Conservation (phyloP, 495 filamentous ascomycete genomes). For the Tuber borchii region DNA sequence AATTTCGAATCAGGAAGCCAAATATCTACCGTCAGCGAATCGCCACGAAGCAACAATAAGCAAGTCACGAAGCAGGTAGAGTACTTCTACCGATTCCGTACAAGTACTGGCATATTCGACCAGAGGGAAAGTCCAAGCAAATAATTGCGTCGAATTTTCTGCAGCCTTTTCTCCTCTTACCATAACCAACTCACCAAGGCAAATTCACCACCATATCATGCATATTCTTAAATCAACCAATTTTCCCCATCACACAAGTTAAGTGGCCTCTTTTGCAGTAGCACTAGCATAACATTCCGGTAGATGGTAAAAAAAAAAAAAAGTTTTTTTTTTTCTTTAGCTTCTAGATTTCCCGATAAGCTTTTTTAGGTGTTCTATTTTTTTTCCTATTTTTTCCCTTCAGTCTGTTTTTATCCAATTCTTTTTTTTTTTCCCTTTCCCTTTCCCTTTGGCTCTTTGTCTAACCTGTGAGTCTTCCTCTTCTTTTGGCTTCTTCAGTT, state of each 20-base stretch:
- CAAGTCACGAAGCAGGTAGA: constrained; percentile 26
- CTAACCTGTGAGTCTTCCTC: background rate
- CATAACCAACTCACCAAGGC: background rate
- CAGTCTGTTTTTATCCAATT: background rate
- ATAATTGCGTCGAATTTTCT: background rate
- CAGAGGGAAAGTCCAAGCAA: background rate
- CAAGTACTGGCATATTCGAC: background rate
- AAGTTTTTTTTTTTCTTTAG: background rate
- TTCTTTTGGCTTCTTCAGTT: constrained; percentile 35
- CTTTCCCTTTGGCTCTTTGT: background rate
- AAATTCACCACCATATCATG: background rate
- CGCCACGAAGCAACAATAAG: constrained; percentile 30
- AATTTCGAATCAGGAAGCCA: constrained; percentile 15
- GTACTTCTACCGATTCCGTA: background rate
- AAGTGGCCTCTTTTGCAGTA: background rate
- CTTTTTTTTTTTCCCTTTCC: background rate
- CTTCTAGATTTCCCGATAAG: constrained; percentile 2
- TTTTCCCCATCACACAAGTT: background rate
- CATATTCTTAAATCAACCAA: constrained; percentile 1
- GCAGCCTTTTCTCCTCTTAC: background rate
- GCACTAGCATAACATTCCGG: background rate
- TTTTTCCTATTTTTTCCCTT: background rate
- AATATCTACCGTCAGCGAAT: constrained; percentile 24
- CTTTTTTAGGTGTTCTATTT: background rate
- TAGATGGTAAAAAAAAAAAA: background rate